These are phyloP conservation scores for Suillus tomentosus DNA, from an alignment of 768 basidiomycete genomes.

Conservation along the genomic window DNA sequence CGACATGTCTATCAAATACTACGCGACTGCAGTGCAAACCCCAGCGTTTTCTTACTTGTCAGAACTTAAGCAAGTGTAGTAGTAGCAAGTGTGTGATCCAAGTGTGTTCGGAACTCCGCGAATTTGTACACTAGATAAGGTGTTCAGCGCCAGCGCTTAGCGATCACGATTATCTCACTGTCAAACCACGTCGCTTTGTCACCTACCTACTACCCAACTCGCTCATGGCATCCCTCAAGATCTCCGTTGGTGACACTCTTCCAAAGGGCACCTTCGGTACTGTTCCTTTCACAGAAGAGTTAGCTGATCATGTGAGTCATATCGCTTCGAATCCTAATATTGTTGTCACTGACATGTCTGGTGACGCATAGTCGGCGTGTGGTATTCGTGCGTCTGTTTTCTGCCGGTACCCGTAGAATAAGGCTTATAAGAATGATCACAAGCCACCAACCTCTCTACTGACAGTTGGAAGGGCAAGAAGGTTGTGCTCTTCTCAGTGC, in stretches of 20 bases:
- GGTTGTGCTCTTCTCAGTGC: slow-evolving; percentile 76
- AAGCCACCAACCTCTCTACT: slow-evolving; percentile 57
- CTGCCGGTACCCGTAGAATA: neutral
- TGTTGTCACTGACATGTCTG: slow-evolving; percentile 7
- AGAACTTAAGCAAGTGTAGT: too few species aligned
- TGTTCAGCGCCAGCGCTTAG: too few species aligned
- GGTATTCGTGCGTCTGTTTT: slow-evolving; percentile 55
- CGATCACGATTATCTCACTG: neutral
- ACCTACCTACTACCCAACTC: neutral
- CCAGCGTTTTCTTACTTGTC: neutral
- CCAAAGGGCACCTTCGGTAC: slow-evolving; percentile 50
- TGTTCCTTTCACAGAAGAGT: slow-evolving; percentile 61
- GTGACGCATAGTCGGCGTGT: slow-evolving; percentile 50
- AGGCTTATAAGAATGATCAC: neutral
- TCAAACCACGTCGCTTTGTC: neutral
- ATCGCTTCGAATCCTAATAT: neutral
- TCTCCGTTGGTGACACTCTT: slow-evolving; percentile 55
- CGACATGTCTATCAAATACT: too few species aligned
- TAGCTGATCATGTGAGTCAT: slow-evolving; percentile 57
- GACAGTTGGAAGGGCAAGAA: slow-evolving; percentile 80
- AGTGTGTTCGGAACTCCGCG: neutral
- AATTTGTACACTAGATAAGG: neutral
- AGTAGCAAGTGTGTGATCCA: too few species aligned
- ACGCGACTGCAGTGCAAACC: neutral
- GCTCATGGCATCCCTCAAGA: slow-evolving; percentile 29